These are phyloP conservation scores for Cyclotella sp. DNA, from an alignment of 108 stramenopile species.

Conservation along the genomic window DNA sequence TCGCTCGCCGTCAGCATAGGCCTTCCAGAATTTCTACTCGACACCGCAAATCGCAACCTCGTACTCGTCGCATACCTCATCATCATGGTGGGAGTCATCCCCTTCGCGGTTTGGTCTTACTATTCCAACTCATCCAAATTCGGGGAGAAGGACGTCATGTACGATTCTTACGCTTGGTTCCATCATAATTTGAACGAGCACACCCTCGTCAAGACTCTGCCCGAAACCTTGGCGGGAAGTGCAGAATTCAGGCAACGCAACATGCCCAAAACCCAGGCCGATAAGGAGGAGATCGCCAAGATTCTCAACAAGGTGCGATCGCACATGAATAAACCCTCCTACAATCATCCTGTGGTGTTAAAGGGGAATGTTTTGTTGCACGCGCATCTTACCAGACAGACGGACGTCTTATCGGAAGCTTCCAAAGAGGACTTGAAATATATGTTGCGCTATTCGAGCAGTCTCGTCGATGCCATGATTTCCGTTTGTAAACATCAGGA, in stretches of 20 bases:
- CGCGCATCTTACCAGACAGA: slow-evolving; percentile 83
- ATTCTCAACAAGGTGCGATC: slow-evolving; percentile 56
- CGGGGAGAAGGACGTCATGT: slow-evolving; percentile 99
- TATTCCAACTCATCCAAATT: slow-evolving; percentile 95
- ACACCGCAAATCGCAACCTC: slow-evolving; percentile 89
- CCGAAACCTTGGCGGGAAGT: slow-evolving; percentile 86
- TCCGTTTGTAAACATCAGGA: slow-evolving; percentile 92
- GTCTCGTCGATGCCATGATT: slow-evolving; percentile 97
- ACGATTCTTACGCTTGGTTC: slow-evolving; percentile 96
- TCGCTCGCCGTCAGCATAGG: slow-evolving; percentile 96
- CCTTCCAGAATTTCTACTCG: slow-evolving; percentile 92
- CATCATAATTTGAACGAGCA: slow-evolving; percentile 88
- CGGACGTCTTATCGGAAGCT: slow-evolving; percentile 53
- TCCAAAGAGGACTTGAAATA: slow-evolving; percentile 76
- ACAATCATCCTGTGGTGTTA: slow-evolving; percentile 84
- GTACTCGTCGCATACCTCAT: slow-evolving; percentile 95
- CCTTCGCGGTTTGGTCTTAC: slow-evolving; percentile 90
- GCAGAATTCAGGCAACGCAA: slow-evolving; percentile 91
- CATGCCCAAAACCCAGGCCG: slow-evolving; percentile 65
- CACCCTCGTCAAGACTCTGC: slow-evolving; percentile 76
- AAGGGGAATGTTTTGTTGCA: slow-evolving; percentile 97
- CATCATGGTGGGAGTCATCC: slow-evolving; percentile 96
- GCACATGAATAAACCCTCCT: slow-evolving; percentile 92
- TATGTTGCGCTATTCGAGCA: slow-evolving; percentile 83
- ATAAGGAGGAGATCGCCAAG: slow-evolving; percentile 71